Evolutionary conservation across 169 alveolate genomes (phyloP).

Genomic region (Perkinsus marinus): DNA sequence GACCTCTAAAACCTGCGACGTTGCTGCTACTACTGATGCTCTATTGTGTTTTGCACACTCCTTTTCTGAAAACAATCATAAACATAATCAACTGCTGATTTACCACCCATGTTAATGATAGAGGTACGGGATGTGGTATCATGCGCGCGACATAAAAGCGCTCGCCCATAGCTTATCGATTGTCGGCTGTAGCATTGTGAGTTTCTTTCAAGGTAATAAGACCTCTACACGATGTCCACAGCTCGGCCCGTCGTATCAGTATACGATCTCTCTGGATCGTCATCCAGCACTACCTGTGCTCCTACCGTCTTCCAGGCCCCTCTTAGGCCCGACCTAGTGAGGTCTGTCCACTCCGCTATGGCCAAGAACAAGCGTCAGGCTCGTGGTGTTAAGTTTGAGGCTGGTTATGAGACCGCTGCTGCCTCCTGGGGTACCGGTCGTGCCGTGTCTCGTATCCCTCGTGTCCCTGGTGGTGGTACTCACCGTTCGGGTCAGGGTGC

Average conservation of each 20-base stretch:
- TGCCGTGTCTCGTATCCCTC: constrained; percentile 97
- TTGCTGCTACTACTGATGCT: too few relatives aligned
- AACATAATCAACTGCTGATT: background rate
- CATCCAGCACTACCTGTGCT: constrained; percentile 45
- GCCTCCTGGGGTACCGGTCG: constrained; percentile 93
- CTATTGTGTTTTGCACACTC: background rate
- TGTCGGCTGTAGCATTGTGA: background rate
- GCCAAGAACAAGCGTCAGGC: constrained; percentile 91
- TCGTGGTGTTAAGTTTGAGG: constrained; percentile 72
- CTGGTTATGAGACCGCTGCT: constrained; percentile 90
- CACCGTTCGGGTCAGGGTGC: constrained; percentile 97
- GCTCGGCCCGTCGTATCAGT: constrained; percentile 48
- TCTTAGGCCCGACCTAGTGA: constrained; percentile 91
- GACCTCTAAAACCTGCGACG: too few relatives aligned
- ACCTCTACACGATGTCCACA: constrained; percentile 18
- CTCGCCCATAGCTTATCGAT: background rate
- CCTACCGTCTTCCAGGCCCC: constrained; percentile 91
- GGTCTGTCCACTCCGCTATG: constrained; percentile 77
- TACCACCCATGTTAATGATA: background rate
- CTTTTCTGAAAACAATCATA: background rate
- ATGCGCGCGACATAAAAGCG: background rate
- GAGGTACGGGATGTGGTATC: too few relatives aligned
- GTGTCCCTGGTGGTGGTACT: constrained; percentile 98
- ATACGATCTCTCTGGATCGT: constrained; percentile 28
- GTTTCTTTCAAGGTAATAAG: background rate